Conservation (phyloP, 1,284 basidiomycete species). For the Ceratobasidium sp. region DNA sequence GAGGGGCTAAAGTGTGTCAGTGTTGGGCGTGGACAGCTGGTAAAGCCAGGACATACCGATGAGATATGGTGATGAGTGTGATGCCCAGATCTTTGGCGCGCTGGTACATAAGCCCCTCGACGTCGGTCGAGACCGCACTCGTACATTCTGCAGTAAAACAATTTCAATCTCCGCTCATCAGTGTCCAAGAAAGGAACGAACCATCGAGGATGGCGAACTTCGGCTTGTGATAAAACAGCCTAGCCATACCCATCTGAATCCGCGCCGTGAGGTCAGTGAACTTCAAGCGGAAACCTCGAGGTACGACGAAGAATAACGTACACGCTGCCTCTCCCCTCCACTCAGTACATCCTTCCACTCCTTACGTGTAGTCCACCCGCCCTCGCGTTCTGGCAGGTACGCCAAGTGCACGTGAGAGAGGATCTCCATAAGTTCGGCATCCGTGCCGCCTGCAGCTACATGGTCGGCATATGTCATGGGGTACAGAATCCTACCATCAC, state of each 20-base stretch:
- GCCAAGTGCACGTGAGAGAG: constrained; percentile 85
- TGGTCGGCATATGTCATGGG: constrained; percentile 88
- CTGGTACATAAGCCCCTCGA: constrained; percentile 97
- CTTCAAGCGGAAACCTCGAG: no score
- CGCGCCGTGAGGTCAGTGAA: not conserved
- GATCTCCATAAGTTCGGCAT: constrained; percentile 79
- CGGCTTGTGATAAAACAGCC: constrained; percentile 88
- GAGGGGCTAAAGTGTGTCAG: constrained; percentile 70
- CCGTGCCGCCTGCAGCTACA: constrained; percentile 72
- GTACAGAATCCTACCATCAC: constrained; percentile 72
- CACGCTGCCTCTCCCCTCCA: constrained; percentile 95
- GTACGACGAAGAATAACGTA: constrained; percentile 57
- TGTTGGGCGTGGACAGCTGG: not conserved
- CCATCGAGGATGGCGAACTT: constrained; percentile 82
- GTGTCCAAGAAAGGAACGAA: constrained; percentile 57
- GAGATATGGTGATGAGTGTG: constrained; percentile 92
- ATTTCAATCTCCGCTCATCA: constrained; percentile 32
- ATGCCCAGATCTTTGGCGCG: constrained; percentile 93
- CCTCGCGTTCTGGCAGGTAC: constrained; percentile 90
- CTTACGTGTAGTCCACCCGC: constrained; percentile 90
- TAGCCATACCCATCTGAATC: constrained; percentile 82
- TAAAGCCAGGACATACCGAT: constrained; percentile 65
- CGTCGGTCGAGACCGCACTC: constrained; percentile 95
- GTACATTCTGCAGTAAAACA: constrained; percentile 80
- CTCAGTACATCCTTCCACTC: constrained; percentile 97